phyloP scores from a whole-genome alignment of 2,329 filamentous ascomycete species.

The Zasmidium cellare region DNA sequence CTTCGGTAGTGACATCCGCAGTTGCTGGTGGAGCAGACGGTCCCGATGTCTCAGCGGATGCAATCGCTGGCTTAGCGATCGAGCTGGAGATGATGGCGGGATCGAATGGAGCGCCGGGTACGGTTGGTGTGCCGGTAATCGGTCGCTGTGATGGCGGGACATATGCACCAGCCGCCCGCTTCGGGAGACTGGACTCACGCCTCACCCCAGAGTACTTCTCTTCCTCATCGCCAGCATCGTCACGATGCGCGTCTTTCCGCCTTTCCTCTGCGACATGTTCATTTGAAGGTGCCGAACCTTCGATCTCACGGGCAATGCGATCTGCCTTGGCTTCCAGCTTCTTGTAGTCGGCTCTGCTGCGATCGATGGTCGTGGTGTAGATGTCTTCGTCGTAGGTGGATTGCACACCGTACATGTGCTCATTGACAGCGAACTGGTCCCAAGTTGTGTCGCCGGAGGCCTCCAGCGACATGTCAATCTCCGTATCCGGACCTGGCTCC shows the following conservation, averaged over 20 bases:
- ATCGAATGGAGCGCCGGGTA: conserved; percentile 76
- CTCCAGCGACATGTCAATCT: conserved; percentile 64
- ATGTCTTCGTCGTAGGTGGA: conserved; percentile 92
- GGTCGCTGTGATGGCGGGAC: conserved; percentile 86
- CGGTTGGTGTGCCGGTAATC: conserved; percentile 70
- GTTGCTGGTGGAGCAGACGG: not conserved
- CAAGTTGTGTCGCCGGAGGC: conserved; percentile 53
- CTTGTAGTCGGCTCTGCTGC: conserved; percentile 76
- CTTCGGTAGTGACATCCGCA: not conserved
- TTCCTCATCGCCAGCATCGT: conserved; percentile 80
- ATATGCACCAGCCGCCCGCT: conserved; percentile 70
- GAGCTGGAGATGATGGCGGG: conserved; percentile 91
- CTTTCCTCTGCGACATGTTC: conserved; percentile 83
- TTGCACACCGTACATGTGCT: conserved; percentile 80
- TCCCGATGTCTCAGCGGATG: conserved; percentile 9
- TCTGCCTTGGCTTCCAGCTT: conserved; percentile 77
- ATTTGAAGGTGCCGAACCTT: conserved; percentile 70
- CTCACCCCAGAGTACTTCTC: conserved; percentile 97
- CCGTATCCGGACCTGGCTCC: conserved; percentile 62
- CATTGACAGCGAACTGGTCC: conserved; percentile 95
- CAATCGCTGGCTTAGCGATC: conserved; percentile 55
- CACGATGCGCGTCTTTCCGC: conserved; percentile 65
- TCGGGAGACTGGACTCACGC: conserved; percentile 61
- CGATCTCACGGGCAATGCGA: conserved; percentile 85
- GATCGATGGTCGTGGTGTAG: conserved; percentile 91